These are phyloP conservation scores for Herpetomonas samuelpessoai DNA, from an alignment of 208 protist species.

Conservation along the genomic window DNA sequence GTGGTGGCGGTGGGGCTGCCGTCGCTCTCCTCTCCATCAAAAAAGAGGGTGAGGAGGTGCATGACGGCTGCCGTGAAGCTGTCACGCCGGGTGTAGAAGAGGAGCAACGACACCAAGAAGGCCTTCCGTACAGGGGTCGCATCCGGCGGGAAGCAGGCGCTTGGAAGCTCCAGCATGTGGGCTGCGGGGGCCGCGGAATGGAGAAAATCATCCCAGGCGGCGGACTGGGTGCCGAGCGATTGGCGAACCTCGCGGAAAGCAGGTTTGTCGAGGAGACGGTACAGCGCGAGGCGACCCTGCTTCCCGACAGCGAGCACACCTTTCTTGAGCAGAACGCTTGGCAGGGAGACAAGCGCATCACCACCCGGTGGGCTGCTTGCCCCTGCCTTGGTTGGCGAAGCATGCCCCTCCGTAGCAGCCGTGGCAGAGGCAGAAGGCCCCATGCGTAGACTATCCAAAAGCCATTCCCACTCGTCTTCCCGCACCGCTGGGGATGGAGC, in stretches of 20 bases:
- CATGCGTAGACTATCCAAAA: slow-evolving; percentile 28
- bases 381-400: neutral
- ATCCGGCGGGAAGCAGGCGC: slow-evolving; percentile 27
- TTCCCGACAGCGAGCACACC: slow-evolving; percentile 21
- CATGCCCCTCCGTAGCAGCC: neutral
- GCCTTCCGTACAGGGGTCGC: slow-evolving; percentile 37
- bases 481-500: slow-evolving; percentile 21
- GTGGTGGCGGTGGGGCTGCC: slow-evolving; percentile 8
- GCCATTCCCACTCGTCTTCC: slow-evolving; percentile 71
- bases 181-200: slow-evolving; percentile 33
- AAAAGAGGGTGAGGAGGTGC: slow-evolving; percentile 58
- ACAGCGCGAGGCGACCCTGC: slow-evolving; percentile 35
- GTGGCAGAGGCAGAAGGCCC: neutral
- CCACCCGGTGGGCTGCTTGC: neutral
- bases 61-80: slow-evolving; percentile 61
- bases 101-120: slow-evolving; percentile 57
- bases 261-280: slow-evolving; percentile 39
- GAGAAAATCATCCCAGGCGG: slow-evolving; percentile 62
- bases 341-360: slow-evolving; percentile 14
- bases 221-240: slow-evolving; percentile 35
- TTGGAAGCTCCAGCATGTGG: slow-evolving; percentile 33
- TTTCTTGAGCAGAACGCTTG: slow-evolving; percentile 22
- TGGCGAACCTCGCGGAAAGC: slow-evolving; percentile 64
- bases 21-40: slow-evolving; percentile 43
- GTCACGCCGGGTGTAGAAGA: slow-evolving; percentile 78